phyloP scores from a whole-genome alignment of 192 early-diverging fungal species.

The Backusella parvicylindrica region DNA sequence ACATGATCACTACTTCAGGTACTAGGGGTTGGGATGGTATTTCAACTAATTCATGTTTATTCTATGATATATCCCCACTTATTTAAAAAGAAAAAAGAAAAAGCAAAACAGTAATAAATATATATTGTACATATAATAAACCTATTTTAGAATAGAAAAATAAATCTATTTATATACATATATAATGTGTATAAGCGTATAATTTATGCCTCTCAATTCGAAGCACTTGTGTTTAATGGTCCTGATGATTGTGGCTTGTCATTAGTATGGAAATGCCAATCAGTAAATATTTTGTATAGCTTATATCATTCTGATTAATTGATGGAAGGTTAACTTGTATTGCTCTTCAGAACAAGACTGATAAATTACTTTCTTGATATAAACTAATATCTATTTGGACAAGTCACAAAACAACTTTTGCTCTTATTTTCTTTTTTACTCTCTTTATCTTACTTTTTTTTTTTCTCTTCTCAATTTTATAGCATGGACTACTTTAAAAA shows the following conservation, averaged over 20 bases:
- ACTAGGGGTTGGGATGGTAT: constrained; percentile 95
- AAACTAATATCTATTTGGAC: neutral
- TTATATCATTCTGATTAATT: neutral
- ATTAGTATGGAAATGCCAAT: too few species aligned
- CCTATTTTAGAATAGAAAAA: neutral
- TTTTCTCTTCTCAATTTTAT: neutral
- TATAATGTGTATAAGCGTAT: too few species aligned
- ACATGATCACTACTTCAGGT: constrained; percentile 90
- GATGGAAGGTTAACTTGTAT: too few species aligned
- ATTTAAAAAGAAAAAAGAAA: constrained; percentile 11
- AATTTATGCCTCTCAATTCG: too few species aligned
- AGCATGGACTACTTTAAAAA: neutral
- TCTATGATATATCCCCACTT: constrained; percentile 76
- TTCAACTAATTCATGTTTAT: constrained; percentile 77
- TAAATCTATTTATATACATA: neutral
- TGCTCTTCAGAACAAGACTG: too few species aligned
- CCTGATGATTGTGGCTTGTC: too few species aligned
- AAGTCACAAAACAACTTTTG: neutral
- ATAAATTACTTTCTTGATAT: neutral
- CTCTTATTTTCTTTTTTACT: neutral
- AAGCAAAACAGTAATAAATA: neutral
- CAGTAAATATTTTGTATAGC: neutral
- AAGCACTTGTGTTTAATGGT: too few species aligned
- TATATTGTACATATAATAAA: constrained; percentile 4
- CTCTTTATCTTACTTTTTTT: neutral